phyloP scores from a whole-genome alignment of 2,329 filamentous ascomycete species.

The Akanthomyces dipterigenus region DNA sequence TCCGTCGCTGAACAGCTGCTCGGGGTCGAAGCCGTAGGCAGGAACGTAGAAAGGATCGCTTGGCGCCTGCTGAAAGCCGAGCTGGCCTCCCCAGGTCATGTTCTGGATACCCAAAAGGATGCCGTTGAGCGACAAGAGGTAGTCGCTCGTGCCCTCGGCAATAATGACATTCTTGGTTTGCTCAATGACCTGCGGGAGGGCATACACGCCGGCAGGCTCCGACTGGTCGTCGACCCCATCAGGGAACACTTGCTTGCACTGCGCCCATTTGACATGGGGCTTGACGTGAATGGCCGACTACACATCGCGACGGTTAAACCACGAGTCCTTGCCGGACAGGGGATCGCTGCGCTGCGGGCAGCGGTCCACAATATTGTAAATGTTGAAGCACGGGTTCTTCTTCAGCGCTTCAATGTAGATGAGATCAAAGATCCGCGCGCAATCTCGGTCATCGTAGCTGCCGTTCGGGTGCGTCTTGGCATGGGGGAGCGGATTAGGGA shows the following conservation, averaged over 20 bases:
- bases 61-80: conserved; percentile 61
- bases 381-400: conserved; percentile 72
- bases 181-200: conserved; percentile 66
- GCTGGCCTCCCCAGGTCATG: conserved; percentile 69
- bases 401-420: conserved; percentile 46
- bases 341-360: conserved; percentile 67
- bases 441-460: conserved; percentile 36
- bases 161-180: conserved; percentile 66
- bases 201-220: conserved; percentile 36
- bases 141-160: conserved; percentile 65
- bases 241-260: conserved; percentile 41
- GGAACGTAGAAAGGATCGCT: conserved; percentile 62
- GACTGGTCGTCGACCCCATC: conserved; percentile 41
- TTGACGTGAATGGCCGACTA: conserved; percentile 62
- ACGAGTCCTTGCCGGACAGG: conserved; percentile 64
- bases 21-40: conserved; percentile 12
- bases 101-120: conserved; percentile 69
- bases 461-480: conserved; percentile 23
- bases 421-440: conserved; percentile 47
- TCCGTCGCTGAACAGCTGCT: conserved; percentile 36
- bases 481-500: conserved; percentile 45
- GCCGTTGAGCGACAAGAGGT: conserved; percentile 60
- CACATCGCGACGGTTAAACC: conserved; percentile 66
- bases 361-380: conserved; percentile 66
- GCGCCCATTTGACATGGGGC: conserved; percentile 39